Conservation (phyloP, 2,329 filamentous ascomycete genomes). For the Laburnicola sp. region DNA sequence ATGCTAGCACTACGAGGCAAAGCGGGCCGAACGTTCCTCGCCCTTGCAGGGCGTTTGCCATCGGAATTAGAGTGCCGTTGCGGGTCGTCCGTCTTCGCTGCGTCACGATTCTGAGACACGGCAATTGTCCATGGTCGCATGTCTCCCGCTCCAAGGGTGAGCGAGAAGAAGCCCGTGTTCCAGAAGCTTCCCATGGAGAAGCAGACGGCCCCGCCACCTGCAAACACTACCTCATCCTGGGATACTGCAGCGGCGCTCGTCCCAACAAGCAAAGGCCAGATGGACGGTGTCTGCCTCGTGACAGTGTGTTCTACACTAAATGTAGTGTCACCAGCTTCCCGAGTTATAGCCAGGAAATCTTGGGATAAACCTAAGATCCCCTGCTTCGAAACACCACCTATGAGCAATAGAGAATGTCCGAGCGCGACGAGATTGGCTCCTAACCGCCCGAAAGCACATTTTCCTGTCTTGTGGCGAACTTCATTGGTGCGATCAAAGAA, state of each 20-base stretch:
- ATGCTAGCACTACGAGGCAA: slow-evolving; percentile 43
- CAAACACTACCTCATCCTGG: slow-evolving; percentile 59
- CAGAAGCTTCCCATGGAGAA: slow-evolving; percentile 90
- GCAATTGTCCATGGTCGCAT: slow-evolving; percentile 21
- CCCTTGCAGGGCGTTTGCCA: slow-evolving; percentile 19
- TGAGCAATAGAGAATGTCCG: slow-evolving; percentile 52
- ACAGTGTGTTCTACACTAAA: slow-evolving; percentile 25
- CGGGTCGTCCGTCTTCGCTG: slow-evolving; percentile 2
- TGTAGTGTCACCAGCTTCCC: slow-evolving; percentile 17
- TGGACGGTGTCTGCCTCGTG: slow-evolving; percentile 33
- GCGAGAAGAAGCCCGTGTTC: slow-evolving; percentile 55
- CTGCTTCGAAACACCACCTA: slow-evolving; percentile 55
- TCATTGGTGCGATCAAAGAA: slow-evolving; percentile 37
- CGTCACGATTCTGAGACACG: slow-evolving; percentile 1
- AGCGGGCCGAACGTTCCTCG: slow-evolving; percentile 11
- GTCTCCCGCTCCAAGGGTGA: slow-evolving; percentile 21
- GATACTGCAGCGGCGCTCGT: slow-evolving; percentile 58
- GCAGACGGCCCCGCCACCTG: slow-evolving; percentile 83
- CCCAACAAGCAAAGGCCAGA: slow-evolving; percentile 72
- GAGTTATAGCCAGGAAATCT: slow-evolving; percentile 32
- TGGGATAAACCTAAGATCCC: slow-evolving; percentile 30
- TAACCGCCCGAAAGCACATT: slow-evolving; percentile 48
- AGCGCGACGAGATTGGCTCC: slow-evolving; percentile 57
- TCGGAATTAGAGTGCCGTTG: slow-evolving; percentile 2
- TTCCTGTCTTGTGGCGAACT: slow-evolving; percentile 18